phyloP scores from a whole-genome alignment of 2,329 filamentous ascomycete genomes.

The Hypomyces rosellus region DNA sequence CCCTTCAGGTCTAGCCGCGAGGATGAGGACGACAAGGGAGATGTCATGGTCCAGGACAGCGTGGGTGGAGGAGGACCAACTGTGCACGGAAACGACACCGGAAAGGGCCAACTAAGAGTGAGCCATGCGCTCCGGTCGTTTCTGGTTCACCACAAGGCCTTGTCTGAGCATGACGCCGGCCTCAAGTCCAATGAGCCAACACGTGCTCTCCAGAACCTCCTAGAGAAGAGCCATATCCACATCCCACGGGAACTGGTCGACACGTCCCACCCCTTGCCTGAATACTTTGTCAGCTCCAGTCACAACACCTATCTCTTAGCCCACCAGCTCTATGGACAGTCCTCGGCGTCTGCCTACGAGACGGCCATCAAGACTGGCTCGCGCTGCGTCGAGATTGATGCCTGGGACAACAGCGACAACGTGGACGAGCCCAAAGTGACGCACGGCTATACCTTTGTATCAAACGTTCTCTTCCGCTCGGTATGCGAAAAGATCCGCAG shows the following conservation, averaged over 20 bases:
- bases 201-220: conserved; percentile 41
- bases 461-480: conserved; percentile 55
- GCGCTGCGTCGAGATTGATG: conserved; percentile 67
- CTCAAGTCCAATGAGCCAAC: conserved; percentile 36
- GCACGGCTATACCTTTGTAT: conserved; percentile 63
- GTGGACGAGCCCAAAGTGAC: conserved; percentile 62
- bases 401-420: conserved; percentile 59
- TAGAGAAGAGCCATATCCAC: conserved; percentile 51
- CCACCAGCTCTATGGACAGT: conserved; percentile 61
- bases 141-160: conserved; percentile 45
- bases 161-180: conserved; percentile 42
- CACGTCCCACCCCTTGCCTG: conserved; percentile 53
- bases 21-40: conserved; percentile 30
- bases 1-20: conserved; percentile 22
- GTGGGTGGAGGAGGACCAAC: conserved; percentile 51
- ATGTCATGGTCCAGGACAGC: conserved; percentile 29
- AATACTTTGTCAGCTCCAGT: conserved; percentile 67
- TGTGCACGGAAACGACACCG: conserved; percentile 31
- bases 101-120: conserved; percentile 50
- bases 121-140: conserved; percentile 53
- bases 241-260: conserved; percentile 51
- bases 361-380: conserved; percentile 56
- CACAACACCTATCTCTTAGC: conserved; percentile 69
- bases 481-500: conserved; percentile 62
- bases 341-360: conserved; percentile 57